phyloP scores from a whole-genome alignment of 352 stramenopile species.

The Phytophthora idaei region DNA sequence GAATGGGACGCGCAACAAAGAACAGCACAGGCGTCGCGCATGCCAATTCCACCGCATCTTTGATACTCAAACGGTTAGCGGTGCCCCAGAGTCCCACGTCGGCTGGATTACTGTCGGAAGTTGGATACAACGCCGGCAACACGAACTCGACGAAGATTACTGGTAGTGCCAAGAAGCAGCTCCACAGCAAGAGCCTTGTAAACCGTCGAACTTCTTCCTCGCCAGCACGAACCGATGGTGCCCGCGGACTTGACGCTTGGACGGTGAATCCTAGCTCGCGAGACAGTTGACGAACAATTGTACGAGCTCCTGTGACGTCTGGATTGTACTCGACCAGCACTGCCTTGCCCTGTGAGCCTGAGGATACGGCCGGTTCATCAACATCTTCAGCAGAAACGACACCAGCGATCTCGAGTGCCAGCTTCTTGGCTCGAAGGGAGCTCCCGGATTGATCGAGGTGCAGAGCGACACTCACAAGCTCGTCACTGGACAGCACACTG shows the following conservation, averaged over 20 bases:
- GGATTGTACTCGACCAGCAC: constrained; percentile 59
- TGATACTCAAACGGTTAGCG: constrained; percentile 42
- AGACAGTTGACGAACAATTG: constrained; percentile 47
- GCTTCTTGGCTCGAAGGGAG: constrained; percentile 19
- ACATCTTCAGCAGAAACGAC: constrained; percentile 35
- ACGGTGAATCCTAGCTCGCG: constrained; percentile 48
- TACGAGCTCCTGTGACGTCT: constrained; percentile 41
- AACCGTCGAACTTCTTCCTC: constrained; percentile 54
- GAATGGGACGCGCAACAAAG: constrained; percentile 64
- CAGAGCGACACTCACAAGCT: constrained; percentile 58
- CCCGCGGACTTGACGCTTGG: constrained; percentile 54
- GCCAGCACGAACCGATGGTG: constrained; percentile 45
- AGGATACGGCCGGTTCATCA: constrained; percentile 23
- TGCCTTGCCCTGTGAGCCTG: constrained; percentile 18
- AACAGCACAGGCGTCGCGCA: constrained; percentile 77
- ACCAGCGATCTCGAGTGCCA: constrained; percentile 42
- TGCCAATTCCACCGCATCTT: constrained; percentile 55
- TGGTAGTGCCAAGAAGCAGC: constrained; percentile 57
- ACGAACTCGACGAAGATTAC: constrained; percentile 68
- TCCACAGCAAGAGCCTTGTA: constrained; percentile 52
- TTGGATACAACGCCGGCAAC: constrained; percentile 40
- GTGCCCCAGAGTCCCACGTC: constrained; percentile 36
- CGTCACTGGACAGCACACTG: constrained; percentile 53
- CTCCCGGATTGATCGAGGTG: constrained; percentile 43
- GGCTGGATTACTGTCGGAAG: constrained; percentile 25